phyloP scores from a whole-genome alignment of 2,329 filamentous ascomycete species.

The Aureobasidium sp. region DNA sequence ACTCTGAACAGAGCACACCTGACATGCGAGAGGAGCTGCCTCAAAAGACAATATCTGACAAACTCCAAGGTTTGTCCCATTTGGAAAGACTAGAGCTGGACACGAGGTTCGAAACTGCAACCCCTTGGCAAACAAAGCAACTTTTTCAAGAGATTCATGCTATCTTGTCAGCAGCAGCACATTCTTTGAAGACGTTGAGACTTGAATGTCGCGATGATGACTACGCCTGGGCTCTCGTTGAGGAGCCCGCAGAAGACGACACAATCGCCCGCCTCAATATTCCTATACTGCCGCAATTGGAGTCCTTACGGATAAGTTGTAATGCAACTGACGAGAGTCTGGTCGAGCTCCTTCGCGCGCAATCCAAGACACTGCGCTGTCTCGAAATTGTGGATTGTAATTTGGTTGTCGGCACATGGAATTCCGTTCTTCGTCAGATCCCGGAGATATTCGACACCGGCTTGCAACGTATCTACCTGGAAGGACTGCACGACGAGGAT shows the following conservation, averaged over 20 bases:
- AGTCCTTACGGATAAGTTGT: conserved; percentile 18
- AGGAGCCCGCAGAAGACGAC: conserved; percentile 8
- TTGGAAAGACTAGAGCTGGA: background rate
- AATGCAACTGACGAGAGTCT: conserved; percentile 16
- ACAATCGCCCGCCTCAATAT: conserved; percentile 18
- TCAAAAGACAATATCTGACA: background rate
- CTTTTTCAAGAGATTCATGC: conserved; percentile 6
- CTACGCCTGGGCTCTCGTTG: background rate
- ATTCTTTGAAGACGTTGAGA: background rate
- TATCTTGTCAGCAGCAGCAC: background rate
- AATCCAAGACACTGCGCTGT: conserved; percentile 19
- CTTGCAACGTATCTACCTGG: conserved; percentile 21
- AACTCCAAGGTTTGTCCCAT: background rate
- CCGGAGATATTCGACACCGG: conserved; percentile 16
- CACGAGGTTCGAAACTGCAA: background rate
- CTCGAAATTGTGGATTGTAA: conserved; percentile 16
- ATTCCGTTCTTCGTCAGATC: conserved; percentile 17
- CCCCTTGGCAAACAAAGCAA: background rate
- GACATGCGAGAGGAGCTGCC: background rate
- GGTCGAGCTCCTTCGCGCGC: conserved; percentile 18
- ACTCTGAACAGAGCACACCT: background rate
- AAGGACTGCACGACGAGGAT: conserved; percentile 18
- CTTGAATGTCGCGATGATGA: conserved; percentile 12
- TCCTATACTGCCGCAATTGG: conserved; percentile 19
- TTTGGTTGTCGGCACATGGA: background rate